Evolutionary conservation across 306 rosid species (phyloP), one percentile per base, ranked within the genome.

Genomic region (Dryas drummondii): DNA sequence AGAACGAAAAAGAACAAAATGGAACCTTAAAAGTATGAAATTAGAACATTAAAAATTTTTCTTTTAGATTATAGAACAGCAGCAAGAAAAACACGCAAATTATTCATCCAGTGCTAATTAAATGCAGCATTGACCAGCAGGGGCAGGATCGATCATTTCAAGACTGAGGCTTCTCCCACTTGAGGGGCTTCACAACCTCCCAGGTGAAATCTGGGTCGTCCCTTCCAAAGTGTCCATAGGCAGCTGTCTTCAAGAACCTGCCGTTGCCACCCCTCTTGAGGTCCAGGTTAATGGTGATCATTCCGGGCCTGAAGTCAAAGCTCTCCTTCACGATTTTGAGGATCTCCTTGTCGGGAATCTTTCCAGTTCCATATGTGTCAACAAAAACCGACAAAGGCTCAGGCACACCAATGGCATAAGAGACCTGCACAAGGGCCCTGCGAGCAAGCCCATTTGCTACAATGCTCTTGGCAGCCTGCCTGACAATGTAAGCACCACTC

Each of bases 131-230:
- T 17, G 60, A 81, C 78, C 59, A 66, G 76, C 74, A 26, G 58
- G 45, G 63, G 55, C 72, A 56, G 6, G 69, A 42, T 65, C 13
- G 74, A 63, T 48, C 3, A 57, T 41, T 77, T 77, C 80, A 86
- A 79, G 94, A 84, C 68, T 88, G 93, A 53, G 98, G 92, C 86
- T 96, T 90, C 82, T 96, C 98, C 92, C 93, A 88, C 86, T 96
- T 89, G 79, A 96, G 99, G 84, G 98, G 98, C 97, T 96, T 96
- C 72, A 96, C 96, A 77, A 86, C 85, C 86, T 96, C 99, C 99
- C 99, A 96, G 70, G 99, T 92, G 90, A 96, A 96, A 79, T 96
- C 99, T 1, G 98, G 75, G 71, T 92, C 99, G 42, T 96, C 98
- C 88, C 99, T 89, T 80, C 99, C 99, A 0, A 96, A 96, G 84